Evolutionary conservation across 257 asterid genomes (phyloP), one percentile per base, ranked within the genome.

Genomic region (Petunia secreta): DNA sequence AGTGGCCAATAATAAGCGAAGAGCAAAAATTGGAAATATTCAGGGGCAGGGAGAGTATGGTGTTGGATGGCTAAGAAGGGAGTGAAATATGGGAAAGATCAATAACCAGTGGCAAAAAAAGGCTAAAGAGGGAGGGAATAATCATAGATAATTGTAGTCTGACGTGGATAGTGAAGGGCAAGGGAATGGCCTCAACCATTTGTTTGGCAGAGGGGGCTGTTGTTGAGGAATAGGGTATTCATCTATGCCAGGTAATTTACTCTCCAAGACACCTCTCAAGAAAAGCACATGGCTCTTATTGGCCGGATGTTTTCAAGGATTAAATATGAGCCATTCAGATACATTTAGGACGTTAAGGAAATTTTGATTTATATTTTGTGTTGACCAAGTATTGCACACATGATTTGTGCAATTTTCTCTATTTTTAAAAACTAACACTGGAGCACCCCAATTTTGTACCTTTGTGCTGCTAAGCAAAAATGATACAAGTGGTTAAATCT

Each of bases 201-300:
- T 41, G 14, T n/a, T 67, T 0, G 38, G 75, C 38, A 43, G 8
- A 67, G 39, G 52, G 58, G 55, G 3, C 4, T 40, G 52, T 66
- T 65, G 13, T 65, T 66, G 14, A 66, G 7, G 75, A 66, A 66
- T 66, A 66, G 14, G 37, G 40, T 66, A 66, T 66, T 66, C 54
- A 41, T 66, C 53, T 66, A 7, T 66, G 75, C 43, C 43, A 48
- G 73, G 41, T 41, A 15, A 52, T 66, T 66, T 66, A 25, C 25
- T 25, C 25, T 6, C 53, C 53, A 15, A 66, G 25, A 25, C 75
- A 66, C 40, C 53, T 66, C 53, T 14, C 37, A 6, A 15, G 37
- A 15, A 66, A 7, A 41, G 3, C 6, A 14, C 14, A 1, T 39
- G 14, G 14, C 7, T 66, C 53, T 13, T 66, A 0, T 66, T 40